Evolutionary conservation across 2,329 filamentous ascomycete species (phyloP).

Genomic region (Penicillium sp.): DNA sequence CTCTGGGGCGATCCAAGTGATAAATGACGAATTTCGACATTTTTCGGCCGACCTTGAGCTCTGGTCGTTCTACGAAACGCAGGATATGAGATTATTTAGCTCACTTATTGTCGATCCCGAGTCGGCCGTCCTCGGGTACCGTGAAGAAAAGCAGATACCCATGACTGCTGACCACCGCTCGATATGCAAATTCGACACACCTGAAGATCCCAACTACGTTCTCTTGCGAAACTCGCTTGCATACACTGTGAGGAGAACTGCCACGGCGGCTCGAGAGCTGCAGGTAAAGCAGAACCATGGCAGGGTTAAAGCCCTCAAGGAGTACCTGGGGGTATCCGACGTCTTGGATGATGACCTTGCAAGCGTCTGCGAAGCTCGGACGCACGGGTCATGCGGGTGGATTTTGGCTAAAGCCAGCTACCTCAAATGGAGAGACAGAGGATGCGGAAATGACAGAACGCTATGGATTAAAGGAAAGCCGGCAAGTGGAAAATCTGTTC

Average conservation of each 20-base stretch:
- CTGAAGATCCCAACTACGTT: neutral
- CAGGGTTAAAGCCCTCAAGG: neutral
- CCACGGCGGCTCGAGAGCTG: neutral
- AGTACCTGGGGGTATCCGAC: neutral
- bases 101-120: neutral
- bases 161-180: neutral
- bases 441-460: neutral
- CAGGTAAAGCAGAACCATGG: neutral
- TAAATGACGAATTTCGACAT: neutral
- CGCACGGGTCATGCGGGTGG: neutral
- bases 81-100: neutral
- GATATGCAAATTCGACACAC: neutral
- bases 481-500: neutral
- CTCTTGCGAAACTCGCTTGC: neutral
- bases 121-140: neutral
- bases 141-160: neutral
- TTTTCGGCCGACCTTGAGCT: neutral
- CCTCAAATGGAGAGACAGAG: neutral
- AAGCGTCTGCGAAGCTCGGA: neutral
- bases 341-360: neutral
- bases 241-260: neutral
- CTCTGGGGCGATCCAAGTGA: neutral
- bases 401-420: neutral
- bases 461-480: neutral
- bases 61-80: neutral